Evolutionary conservation across 1,139 yeast species (phyloP), one percentile per base, ranked within the genome.

Genomic region (Pichia sp.): DNA sequence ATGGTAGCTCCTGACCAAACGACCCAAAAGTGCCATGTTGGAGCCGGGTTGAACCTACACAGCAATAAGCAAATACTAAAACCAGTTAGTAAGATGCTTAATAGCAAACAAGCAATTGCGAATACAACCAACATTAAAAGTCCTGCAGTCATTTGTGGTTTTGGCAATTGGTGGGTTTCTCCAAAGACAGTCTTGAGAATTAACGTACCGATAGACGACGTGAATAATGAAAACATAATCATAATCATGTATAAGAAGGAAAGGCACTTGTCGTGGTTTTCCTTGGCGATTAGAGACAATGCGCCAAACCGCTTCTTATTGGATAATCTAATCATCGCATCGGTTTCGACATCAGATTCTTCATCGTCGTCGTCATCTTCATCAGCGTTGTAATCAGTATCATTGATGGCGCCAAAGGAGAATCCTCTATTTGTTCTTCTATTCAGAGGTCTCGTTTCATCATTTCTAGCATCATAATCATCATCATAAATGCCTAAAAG

Each of bases 161-260:
- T 40, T 17, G 44, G 35, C 7, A 34, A 24, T 28, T 36, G 17
- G 12, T 36, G n/a, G 12, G 33, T 31, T 8, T 34, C 15, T 20
- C 40, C 15, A 14, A 45, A 73, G 37, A 50, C 71, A 53, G 14
- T 75, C 47, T 28, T 35, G 57, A 59, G 9, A 76, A 66, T 30
- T 75, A 72, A 1, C 22, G 76, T 60, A 2, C 78, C 68, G 24
- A 77, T 66, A 5, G 76, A 75, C 2, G 76, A 67, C n/a, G 73
- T 68, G 4, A 78, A 58, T 14, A 73, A 68, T 4, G 81, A 65
- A 4, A 75, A 53, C 14, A 75, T 59, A 38, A 75, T 57, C 15
- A 73, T 60, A 1, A 72, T 58, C 35, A 75, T 54, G 54, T 77
- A 78, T 35, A 78, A 57, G 46, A 75, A 70, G 2, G 79, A 67